Evolutionary conservation across 2,329 filamentous ascomycete genomes (phyloP).

Genomic region (Mariannaea sp.): DNA sequence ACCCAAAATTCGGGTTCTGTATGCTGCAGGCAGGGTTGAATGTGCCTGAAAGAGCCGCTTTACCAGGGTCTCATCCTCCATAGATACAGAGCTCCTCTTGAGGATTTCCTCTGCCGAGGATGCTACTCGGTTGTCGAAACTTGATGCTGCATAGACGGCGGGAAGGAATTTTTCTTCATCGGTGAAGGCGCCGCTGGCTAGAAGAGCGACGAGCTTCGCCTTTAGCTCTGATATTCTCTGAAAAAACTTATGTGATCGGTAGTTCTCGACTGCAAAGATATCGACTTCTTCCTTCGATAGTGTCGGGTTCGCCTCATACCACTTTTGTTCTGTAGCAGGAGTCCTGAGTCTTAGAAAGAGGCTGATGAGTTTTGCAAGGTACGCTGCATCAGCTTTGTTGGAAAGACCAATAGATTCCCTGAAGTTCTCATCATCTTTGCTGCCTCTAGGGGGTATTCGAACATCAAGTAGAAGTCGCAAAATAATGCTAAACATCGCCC

Average conservation of each 20-base stretch:
- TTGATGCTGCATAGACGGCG: constrained; percentile 81
- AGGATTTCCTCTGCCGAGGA: constrained; percentile 88
- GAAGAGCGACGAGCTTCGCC: constrained; percentile 67
- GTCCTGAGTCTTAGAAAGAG: constrained; percentile 64
- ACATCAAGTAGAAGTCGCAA: constrained; percentile 75
- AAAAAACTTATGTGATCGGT: constrained; percentile 66
- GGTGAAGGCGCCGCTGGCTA: constrained; percentile 84
- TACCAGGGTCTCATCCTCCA: constrained; percentile 71
- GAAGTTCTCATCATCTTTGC: constrained; percentile 74
- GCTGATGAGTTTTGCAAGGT: constrained; percentile 75
- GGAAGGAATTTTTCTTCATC: constrained; percentile 84
- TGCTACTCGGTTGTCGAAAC: constrained; percentile 78
- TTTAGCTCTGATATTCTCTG: constrained; percentile 51
- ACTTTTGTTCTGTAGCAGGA: constrained; percentile 40
- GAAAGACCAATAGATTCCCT: constrained; percentile 69
- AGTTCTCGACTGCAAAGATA: constrained; percentile 43
- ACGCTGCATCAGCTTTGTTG: constrained; percentile 70
- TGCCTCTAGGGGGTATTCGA: constrained; percentile 75
- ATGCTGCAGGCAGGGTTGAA: constrained; percentile 69
- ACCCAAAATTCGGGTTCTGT: constrained; percentile 77
- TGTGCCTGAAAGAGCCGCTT: constrained; percentile 74
- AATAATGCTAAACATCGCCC: constrained; percentile 81
- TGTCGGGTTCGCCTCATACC: constrained; percentile 42
- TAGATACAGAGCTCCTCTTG: constrained; percentile 75
- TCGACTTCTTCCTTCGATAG: constrained; percentile 39